Evolutionary conservation across 306 rosid genomes (phyloP), one percentile per base, ranked within the genome.

Genomic region (Quercus parvula): DNA sequence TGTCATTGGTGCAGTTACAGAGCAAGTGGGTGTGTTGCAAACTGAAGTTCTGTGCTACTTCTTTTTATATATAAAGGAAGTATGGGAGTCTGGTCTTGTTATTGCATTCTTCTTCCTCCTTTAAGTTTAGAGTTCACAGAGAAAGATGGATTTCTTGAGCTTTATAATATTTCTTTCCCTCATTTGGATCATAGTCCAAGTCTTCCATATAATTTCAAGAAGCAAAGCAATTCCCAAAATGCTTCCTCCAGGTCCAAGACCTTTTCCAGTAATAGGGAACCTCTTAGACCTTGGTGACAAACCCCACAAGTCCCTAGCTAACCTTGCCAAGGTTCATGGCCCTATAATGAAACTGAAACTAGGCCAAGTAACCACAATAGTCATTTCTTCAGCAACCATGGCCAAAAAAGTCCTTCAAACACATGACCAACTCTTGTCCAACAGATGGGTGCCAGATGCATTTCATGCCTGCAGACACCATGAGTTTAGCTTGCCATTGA

Each of bases 211-310:
- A 4, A 10, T 51, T 67, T 18, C 74, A 38, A 82, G 55, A 0
- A 62, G 54, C 7, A 74, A 20, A 12, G 30, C 56, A 72, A 24
- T 52, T 56, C 66, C 8, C 41, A 30, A 18, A 7, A 75, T 72
- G 15, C 87, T 84, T 19, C 96, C 92, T n/a, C 92, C 96, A 5
- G 88, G 93, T 3, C 93, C 91, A 1, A 12, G 1, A 3, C 90
- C 85, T 1, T 11, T 78, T 4, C 91, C 88, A 2, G 2, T 89
- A 2, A 25, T 91, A 0, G 97, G 94, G 4, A 91, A 89, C 80
- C 86, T 91, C 30, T 66, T 81, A 28, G 84, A 85, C 30, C 77
- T 89, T 1, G 94, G 93, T 2, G 24, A 63, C 27, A 89, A 86
- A 25, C 91, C 89, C 1, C 91, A 91, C 63, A 71, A 86, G 67